Evolutionary conservation across 208 protist genomes (phyloP).

Genomic region (Acanthamoeba lenticulata): DNA sequence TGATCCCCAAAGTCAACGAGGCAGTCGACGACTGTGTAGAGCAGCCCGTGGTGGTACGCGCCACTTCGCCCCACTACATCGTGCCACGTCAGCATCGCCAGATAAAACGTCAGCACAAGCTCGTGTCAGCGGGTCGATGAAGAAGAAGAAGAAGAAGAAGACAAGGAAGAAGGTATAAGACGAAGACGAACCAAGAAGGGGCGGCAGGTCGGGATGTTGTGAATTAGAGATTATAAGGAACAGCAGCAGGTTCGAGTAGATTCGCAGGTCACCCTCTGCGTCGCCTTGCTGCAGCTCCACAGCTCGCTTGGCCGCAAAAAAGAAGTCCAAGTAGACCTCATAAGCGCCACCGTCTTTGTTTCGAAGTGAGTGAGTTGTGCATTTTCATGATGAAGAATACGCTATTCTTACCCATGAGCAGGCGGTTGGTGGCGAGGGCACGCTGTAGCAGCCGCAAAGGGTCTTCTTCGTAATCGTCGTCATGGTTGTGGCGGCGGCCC

Average conservation of each 20-base stretch:
- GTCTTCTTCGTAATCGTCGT: no score
- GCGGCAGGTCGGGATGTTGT: background rate
- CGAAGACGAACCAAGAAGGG: background rate
- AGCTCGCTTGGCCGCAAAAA: background rate
- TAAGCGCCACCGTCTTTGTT: background rate
- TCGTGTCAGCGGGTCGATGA: background rate
- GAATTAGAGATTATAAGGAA: conserved; percentile 24
- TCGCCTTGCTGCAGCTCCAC: background rate
- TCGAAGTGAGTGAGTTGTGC: background rate
- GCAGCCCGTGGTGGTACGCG: background rate
- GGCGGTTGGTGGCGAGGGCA: no score
- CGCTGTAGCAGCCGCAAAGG: no score
- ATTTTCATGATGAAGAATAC: background rate
- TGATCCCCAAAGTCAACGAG: conserved; percentile 22
- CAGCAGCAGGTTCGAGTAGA: conserved; percentile 55
- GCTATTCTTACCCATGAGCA: no score
- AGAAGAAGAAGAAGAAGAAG: background rate
- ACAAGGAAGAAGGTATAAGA: conserved; percentile 1
- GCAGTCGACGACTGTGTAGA: conserved; percentile 5
- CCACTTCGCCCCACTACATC: no score
- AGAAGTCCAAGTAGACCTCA: background rate
- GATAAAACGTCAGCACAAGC: no score
- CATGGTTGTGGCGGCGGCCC: background rate
- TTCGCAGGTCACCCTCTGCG: background rate
- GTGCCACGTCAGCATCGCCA: no score